phyloP scores from a whole-genome alignment of 441 rosid species.

The Croton setiger region DNA sequence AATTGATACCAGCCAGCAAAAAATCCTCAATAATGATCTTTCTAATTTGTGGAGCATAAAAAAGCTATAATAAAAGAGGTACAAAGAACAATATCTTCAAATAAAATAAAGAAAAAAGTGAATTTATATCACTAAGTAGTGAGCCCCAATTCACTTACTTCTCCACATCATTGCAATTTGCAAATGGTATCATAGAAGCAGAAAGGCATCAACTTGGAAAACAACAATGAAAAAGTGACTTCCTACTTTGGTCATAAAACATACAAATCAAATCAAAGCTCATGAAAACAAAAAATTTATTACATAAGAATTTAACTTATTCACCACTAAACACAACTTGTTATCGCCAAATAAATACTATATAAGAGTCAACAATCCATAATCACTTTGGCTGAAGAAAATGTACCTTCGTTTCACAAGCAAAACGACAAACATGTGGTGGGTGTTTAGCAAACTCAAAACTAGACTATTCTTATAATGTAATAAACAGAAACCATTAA shows the following conservation, averaged over 20 bases:
- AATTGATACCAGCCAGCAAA: neutral
- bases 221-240: neutral
- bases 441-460: neutral
- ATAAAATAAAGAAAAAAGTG: neutral
- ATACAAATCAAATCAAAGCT: neutral
- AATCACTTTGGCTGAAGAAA: neutral
- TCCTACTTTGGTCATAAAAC: neutral
- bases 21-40: neutral
- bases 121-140: neutral
- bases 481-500: neutral
- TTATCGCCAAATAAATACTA: neutral
- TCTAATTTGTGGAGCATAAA: neutral
- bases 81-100: neutral
- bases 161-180: neutral
- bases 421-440: conserved; percentile 45
- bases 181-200: neutral
- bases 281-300: neutral
- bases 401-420: conserved; percentile 3
- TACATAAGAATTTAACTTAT: neutral
- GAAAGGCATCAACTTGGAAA: neutral
- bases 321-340: neutral
- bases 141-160: neutral
- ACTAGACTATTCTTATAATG: neutral
- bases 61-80: neutral
- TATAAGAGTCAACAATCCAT: neutral